Base-by-base conservation (phyloP, 75 land plant genomes). In the Picea glauca region DNA sequence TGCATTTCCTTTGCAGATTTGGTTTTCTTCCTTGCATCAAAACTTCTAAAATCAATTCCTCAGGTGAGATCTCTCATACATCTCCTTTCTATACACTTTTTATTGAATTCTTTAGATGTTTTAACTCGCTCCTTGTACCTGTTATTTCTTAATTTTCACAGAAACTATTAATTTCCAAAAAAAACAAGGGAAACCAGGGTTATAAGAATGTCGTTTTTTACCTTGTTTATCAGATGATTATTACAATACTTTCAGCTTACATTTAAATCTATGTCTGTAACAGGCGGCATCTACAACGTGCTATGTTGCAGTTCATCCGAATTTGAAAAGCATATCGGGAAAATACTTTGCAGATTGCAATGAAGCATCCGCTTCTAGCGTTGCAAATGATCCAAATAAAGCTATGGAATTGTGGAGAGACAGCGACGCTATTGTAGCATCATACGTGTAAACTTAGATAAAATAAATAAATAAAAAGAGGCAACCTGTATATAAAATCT, bases 231-330 rank as follows among this genome's bases (percentile, higher is more conserved):
- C 56, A 1, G 7, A 50, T 9, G 11, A 9, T 50, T 50, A 50
- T 50, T 9, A 50, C 12, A 50, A 50, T 50, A 50, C 56, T 50
- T 11, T 2, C 12, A 50, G 56, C 56, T 50, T 50, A 50, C 56
- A 11, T 50, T 50, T 50, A 50, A 50, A 50, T 50, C 56, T 50
- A 0, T 46, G 5, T 8, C 54, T 46, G 56, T 50, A 50, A 9
- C 82, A 95, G 98, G 98, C 93, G 5, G 96, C 98, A 21, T 96
- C 98, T 43, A 96, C 93, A 38, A 88, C 91, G 0, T 90, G 93
- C 74, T 96, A 93, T 77, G 96, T 96, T 1, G 98, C 96, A 17
- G 85, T 91, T 13, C 85, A 92, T 77, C 91, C 88, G 4, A 80
- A 84, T 33, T 63, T 93, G 54, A 67, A 56, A 31, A 86, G 84